Base-by-base conservation (phyloP, 2,329 filamentous ascomycete genomes). In the Hawksworthiomyces lignivorus region DNA sequence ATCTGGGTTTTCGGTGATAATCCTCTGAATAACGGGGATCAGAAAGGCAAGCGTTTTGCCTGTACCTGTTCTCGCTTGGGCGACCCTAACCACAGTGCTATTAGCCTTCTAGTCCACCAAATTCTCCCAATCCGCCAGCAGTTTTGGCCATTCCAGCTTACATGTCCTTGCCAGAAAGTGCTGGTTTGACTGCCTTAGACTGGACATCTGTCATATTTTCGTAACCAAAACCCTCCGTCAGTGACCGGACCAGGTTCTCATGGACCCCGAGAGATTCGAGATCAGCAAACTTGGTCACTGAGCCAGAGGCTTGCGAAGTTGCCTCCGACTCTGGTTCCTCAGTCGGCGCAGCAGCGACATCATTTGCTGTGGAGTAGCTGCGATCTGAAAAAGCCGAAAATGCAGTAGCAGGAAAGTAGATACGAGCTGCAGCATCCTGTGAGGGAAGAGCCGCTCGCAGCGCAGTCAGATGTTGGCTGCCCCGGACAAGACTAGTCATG, bases 31-130 rank as follows among this genome's bases (percentile, higher is more conserved):
- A 7, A 88, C 70, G 38, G 92, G 92, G 7, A 97, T 65, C 19
- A 98, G 72, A 69, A 97, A 98, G 27, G 87, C 92, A 44, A 97
- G 68, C 0, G 92, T 98, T 68, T 98, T 98, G 59, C 92, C 92
- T 4, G 92, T 97, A 59, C 92, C 92, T 8, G 92, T 98, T 66
- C 87, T 95, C 46, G 92, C 92, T 68, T 97, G 92, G 35, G 90
- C 92, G 51, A 97, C 73, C 53, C 84, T 87, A 11, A 36, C 20
- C 7, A 4, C 2, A 35, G 6, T n/a, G n/a, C n/a, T n/a, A n/a
- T n/a, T n/a, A n/a, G n/a, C n/a, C n/a, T n/a, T n/a, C n/a, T n/a
- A n/a, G n/a, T n/a, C n/a, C n/a, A n/a, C n/a, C n/a, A n/a, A n/a
- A n/a, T n/a, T n/a, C n/a, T n/a, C n/a, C n/a, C n/a, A n/a, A n/a